Evolutionary conservation across 1,139 yeast genomes (phyloP).

Genomic region (Meyerozyma guilliermondii): DNA sequence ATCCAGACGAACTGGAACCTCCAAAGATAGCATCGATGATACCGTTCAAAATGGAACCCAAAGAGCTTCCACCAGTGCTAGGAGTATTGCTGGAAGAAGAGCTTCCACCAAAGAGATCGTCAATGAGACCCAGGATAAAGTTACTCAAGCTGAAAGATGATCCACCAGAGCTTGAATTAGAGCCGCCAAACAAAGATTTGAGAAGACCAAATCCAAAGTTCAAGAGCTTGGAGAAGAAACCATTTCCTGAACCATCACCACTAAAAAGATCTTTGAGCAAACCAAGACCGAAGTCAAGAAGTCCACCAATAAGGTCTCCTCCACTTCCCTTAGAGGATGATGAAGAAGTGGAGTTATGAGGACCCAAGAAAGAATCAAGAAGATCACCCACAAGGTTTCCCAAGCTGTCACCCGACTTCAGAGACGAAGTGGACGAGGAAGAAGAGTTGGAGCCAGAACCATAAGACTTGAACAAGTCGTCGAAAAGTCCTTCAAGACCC

Average conservation of each 20-base stretch:
- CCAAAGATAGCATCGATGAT: slow-evolving; percentile 12
- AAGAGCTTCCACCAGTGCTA: slow-evolving; percentile 6
- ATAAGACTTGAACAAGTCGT: slow-evolving; percentile 6
- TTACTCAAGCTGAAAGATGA: not conserved
- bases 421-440: slow-evolving; percentile 9
- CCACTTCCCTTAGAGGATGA: slow-evolving; percentile 5
- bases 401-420: slow-evolving; percentile 7
- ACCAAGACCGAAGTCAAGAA: not conserved
- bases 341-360: slow-evolving; percentile 2
- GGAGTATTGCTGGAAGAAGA: slow-evolving; percentile 8
- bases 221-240: not conserved
- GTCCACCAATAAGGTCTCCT: not conserved
- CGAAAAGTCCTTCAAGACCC: slow-evolving; percentile 9
- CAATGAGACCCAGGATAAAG: slow-evolving; percentile 1
- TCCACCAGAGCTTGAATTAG: not conserved
- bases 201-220: slow-evolving; percentile 4
- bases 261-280: not conserved
- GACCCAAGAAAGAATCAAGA: slow-evolving; percentile 5
- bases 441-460: slow-evolving; percentile 4
- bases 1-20: slow-evolving; percentile 5
- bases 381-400: slow-evolving; percentile 10
- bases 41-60: slow-evolving; percentile 8
- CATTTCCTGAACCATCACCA: not conserved
- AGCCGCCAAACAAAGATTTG: not conserved
- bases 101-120: slow-evolving; percentile 13